phyloP scores from a whole-genome alignment of 768 basidiomycete species.

The Mycena capillaripes region DNA sequence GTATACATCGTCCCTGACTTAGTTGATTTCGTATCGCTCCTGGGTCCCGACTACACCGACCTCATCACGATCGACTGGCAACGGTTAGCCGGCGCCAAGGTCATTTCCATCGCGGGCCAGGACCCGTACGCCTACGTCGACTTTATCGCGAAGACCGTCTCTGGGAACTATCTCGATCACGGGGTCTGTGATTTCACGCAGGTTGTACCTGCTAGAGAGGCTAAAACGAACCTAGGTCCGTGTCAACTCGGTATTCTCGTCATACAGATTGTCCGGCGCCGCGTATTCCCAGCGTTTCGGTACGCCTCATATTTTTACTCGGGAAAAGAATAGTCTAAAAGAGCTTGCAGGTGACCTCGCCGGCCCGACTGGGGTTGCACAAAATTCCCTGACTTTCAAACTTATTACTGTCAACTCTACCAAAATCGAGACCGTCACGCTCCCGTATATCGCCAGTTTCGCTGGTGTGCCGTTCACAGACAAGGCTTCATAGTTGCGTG shows the following conservation, averaged over 20 bases:
- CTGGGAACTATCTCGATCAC: conserved; percentile 75
- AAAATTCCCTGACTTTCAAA: conserved; percentile 61
- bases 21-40: conserved; percentile 61
- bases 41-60: conserved; percentile 63
- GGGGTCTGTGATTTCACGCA: conserved; percentile 55
- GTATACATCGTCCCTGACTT: conserved; percentile 70
- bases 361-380: conserved; percentile 63
- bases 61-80: conserved; percentile 68
- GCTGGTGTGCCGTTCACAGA: conserved; percentile 66
- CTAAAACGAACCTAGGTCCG: conserved; percentile 69
- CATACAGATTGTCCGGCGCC: conserved; percentile 63
- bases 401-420: conserved; percentile 63
- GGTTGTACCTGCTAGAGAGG: too few relatives aligned
- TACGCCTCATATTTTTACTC: background rate
- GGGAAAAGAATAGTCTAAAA: background rate
- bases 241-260: conserved; percentile 73
- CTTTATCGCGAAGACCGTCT: conserved; percentile 68
- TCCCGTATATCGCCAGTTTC: conserved; percentile 68
- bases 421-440: conserved; percentile 59
- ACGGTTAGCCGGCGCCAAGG: conserved; percentile 71
- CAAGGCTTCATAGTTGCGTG: conserved; percentile 62
- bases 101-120: conserved; percentile 67
- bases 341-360: conserved; percentile 57
- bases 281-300: conserved; percentile 72
- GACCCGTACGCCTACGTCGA: conserved; percentile 70